Base-by-base conservation (phyloP, 2,329 filamentous ascomycete species). In the Elsinoe perseae region DNA sequence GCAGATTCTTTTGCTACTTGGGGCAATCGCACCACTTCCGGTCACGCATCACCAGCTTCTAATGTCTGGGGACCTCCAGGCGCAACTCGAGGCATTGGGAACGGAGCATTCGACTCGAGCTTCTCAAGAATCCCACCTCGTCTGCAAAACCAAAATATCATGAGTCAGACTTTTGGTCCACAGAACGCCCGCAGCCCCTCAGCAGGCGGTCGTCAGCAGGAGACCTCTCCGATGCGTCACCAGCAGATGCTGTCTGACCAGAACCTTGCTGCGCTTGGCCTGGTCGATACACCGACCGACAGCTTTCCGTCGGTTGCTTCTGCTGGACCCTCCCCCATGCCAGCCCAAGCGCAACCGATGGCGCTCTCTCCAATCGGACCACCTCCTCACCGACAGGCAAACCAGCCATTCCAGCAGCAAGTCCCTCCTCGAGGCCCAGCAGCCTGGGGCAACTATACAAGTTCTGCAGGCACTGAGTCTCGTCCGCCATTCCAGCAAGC, bases 21-120 rank as follows among this genome's bases (percentile, higher is more conserved):
- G 61, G 58, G 57, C 30, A 57, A 50, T 53, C 53, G 56, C 20
- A 56, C 50, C 46, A 61, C 61, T 48, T 63, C 65, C 9, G 63
- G 64, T 3, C 61, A 64, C 38, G 46, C 76, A 75, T 61, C 73
- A 9, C 68, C 75, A 65, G 72, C 54, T 10, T 75, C 79, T 48
- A 88, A 85, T 65, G 84, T 90, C 16, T 91, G 87, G 87, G 86
- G 83, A 16, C 82, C 85, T 42, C 84, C 83, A 20, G 50, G 46
- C n/a, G 81, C 82, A 56, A 83, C 87, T 61, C 79, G 83, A 55
- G 83, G 81, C 9, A 81, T 91, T 18, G 87, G 87, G 2, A 91
- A 91, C 67, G 87, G 87, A 42, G 89, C 86, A 0, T 91, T 91
- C 64, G 82, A 80, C 57, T 77, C 81, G 10, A 81, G 83, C 61